A percentile compares a stretch with the other conserved stretches of the same genome.
Conservation (phyloP, 108 stramenopile genomes). For the Nitzschia palea region DNA sequence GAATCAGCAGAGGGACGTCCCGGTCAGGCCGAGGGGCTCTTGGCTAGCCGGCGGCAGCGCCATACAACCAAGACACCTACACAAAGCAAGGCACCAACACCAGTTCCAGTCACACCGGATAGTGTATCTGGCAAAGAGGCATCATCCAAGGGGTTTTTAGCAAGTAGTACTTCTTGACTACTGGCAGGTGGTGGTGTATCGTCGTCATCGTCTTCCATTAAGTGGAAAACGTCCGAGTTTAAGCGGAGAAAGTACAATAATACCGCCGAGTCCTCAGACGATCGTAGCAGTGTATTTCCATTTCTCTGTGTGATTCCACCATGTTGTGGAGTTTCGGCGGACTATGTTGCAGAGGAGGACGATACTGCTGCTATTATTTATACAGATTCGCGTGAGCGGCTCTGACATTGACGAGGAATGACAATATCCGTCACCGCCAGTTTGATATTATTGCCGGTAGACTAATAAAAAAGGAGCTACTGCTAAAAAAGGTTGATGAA, state of each 20-base stretch:
- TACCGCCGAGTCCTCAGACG: background rate
- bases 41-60: conserved; percentile 35
- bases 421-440: too few relatives aligned
- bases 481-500: too few relatives aligned
- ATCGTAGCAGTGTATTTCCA: background rate
- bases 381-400: too few relatives aligned
- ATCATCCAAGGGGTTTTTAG: background rate
- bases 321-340: background rate
- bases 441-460: too few relatives aligned
- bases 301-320: background rate
- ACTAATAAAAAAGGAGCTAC: too few relatives aligned
- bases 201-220: background rate
- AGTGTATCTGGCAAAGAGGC: conserved; percentile 2
- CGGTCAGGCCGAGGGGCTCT: conserved; percentile 52
- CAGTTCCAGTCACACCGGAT: conserved; percentile 21
- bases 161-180: background rate
- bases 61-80: background rate
- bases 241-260: background rate
- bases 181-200: conserved; percentile 4
- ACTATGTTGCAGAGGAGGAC: background rate
- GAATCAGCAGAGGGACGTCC: conserved; percentile 29
- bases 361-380: background rate
- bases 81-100: background rate
- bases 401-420: too few relatives aligned
- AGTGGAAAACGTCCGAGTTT: background rate